phyloP scores from a whole-genome alignment of 177 flowering plant genomes.

The Tripterygium wilfordii region DNA sequence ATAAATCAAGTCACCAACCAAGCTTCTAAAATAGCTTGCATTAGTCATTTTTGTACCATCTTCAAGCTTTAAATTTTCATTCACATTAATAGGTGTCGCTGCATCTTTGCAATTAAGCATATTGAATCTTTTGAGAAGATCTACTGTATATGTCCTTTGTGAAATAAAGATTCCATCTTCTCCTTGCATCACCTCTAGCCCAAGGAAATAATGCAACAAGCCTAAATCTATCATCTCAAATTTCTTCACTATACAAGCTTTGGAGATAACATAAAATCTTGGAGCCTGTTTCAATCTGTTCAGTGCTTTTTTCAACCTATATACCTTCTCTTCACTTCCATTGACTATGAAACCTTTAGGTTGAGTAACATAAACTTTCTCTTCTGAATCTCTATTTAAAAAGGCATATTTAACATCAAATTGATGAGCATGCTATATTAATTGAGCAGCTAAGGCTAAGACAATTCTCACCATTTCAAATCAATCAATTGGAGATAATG shows the following conservation, averaged over 20 bases:
- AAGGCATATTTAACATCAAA: too few relatives aligned
- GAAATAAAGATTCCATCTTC: background rate
- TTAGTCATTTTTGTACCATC: background rate
- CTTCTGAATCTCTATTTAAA: too few relatives aligned
- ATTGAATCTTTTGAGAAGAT: background rate
- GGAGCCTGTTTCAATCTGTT: too few relatives aligned
- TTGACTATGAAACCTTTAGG: background rate
- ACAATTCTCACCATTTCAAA: slow-evolving; percentile 2
- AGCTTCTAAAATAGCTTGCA: background rate
- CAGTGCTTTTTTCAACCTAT: too few relatives aligned
- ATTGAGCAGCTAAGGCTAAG: slow-evolving; percentile 1
- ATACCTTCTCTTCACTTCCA: background rate
- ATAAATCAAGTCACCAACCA: background rate
- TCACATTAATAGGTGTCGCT: background rate
- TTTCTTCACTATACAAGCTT: background rate
- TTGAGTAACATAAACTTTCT: background rate
- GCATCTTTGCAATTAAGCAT: background rate
- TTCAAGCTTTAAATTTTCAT: background rate
- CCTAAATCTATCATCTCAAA: background rate
- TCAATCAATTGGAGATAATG: slow-evolving; percentile 1
- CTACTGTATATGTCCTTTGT: background rate
- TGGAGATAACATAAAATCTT: background rate
- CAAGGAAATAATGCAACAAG: background rate
- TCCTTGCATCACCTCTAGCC: background rate
- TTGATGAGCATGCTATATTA: too few relatives aligned